Percentiles rank a stretch among this genome's conserved stretches.
These are phyloP conservation scores for Cladosporium cucumerinum DNA, from an alignment of 2,329 filamentous ascomycete species.

Conservation along the genomic window DNA sequence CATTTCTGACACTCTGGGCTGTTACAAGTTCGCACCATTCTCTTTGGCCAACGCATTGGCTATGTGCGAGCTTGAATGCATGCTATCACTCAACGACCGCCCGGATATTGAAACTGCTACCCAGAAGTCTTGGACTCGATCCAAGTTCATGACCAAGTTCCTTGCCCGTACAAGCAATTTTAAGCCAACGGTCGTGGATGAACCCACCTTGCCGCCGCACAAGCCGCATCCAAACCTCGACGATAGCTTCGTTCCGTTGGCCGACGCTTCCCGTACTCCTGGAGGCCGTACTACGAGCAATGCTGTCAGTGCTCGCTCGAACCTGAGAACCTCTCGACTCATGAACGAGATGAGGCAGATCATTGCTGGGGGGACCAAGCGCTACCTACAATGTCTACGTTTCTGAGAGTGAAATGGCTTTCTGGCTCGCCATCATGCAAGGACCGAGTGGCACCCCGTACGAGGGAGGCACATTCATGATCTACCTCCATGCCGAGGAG, in stretches of 20 bases:
- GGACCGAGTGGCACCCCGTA: constrained; percentile 94
- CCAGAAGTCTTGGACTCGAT: neutral
- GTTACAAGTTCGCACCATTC: constrained; percentile 38
- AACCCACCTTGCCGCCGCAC: constrained; percentile 32
- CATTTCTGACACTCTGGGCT: constrained; percentile 33
- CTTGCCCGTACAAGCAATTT: neutral
- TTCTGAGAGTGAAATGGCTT: constrained; percentile 87
- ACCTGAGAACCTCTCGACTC: constrained; percentile 29
- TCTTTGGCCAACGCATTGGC: constrained; percentile 36
- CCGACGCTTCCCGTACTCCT: neutral
- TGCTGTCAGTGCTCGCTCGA: constrained; percentile 21
- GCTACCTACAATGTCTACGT: constrained; percentile 49
- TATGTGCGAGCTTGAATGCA: constrained; percentile 39
- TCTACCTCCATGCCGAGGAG: constrained; percentile 38
- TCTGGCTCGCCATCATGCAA: constrained; percentile 95
- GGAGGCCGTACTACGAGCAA: neutral
- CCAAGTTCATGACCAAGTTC: neutral
- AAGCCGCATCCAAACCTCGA: constrained; percentile 35
- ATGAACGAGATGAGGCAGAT: constrained; percentile 37
- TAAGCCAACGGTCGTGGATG: constrained; percentile 27
- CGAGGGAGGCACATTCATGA: constrained; percentile 83
- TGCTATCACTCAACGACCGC: constrained; percentile 36
- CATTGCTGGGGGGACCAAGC: constrained; percentile 26
- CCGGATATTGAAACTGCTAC: constrained; percentile 23
- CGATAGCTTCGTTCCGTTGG: constrained; percentile 31